Conservation (phyloP, 2,329 filamentous ascomycete genomes). For the Fusarium torulosum region DNA sequence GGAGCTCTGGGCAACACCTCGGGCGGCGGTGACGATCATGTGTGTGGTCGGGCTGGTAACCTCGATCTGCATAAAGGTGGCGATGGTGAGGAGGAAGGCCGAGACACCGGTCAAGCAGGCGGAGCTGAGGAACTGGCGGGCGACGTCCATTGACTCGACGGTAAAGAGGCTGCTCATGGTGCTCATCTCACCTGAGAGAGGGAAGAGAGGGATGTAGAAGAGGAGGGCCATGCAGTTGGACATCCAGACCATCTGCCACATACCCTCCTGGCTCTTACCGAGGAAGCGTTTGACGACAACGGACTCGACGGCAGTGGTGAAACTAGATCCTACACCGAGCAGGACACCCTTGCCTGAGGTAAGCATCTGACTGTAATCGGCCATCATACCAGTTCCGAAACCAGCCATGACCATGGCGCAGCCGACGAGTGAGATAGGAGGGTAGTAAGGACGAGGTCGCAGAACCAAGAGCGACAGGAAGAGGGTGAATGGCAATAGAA, state of each 20-base stretch:
- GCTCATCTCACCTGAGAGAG: constrained; percentile 43
- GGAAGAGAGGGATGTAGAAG: constrained; percentile 46
- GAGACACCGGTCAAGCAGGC: constrained; percentile 45
- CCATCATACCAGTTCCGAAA: constrained; percentile 47
- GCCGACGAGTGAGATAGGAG: constrained; percentile 45
- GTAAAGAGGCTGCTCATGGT: constrained; percentile 40
- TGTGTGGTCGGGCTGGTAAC: constrained; percentile 48
- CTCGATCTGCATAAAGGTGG: constrained; percentile 48
- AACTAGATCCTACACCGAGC: constrained; percentile 45
- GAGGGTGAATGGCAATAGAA: constrained; percentile 46
- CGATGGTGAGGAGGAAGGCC: constrained; percentile 46
- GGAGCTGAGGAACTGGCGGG: constrained; percentile 41
- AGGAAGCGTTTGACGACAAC: constrained; percentile 47
- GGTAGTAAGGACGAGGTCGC: constrained; percentile 47
- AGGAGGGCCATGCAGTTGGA: constrained; percentile 46
- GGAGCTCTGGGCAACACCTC: constrained; percentile 47
- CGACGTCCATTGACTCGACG: constrained; percentile 31
- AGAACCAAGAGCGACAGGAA: constrained; percentile 46
- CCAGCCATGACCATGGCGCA: constrained; percentile 48
- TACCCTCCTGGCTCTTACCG: constrained; percentile 46
- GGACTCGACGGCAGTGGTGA: constrained; percentile 47
- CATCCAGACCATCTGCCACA: constrained; percentile 50
- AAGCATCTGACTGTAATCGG: constrained; percentile 48
- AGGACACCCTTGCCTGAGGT: constrained; percentile 47
- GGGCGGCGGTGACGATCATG: constrained; percentile 47